Evolutionary conservation across 495 filamentous ascomycete genomes (phyloP).

Genomic region (Lophiotrema nucula): DNA sequence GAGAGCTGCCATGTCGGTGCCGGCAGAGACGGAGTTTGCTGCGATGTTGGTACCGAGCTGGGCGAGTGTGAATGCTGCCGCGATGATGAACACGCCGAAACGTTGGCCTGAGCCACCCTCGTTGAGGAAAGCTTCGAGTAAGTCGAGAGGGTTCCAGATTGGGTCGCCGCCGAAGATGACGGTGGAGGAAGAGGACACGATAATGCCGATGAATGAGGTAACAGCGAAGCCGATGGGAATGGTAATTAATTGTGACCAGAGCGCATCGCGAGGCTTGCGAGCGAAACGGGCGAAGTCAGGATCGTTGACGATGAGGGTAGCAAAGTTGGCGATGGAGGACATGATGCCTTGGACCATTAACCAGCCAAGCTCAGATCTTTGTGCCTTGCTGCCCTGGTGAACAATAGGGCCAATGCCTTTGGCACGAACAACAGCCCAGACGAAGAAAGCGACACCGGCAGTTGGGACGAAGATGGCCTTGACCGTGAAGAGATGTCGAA

Average conservation of each 20-base stretch:
- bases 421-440: constrained; percentile 82
- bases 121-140: constrained; percentile 70
- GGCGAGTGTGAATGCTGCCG: constrained; percentile 77
- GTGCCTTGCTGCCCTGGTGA: constrained; percentile 60
- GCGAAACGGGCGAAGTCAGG: constrained; percentile 91
- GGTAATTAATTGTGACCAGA: constrained; percentile 88
- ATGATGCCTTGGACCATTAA: constrained; percentile 80
- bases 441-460: constrained; percentile 84
- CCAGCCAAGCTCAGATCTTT: constrained; percentile 76
- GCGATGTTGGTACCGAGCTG: constrained; percentile 93
- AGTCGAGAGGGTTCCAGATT: constrained; percentile 83
- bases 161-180: constrained; percentile 71
- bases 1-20: constrained; percentile 90
- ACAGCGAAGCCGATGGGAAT: constrained; percentile 85
- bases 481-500: constrained; percentile 86
- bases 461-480: constrained; percentile 83
- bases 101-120: constrained; percentile 74
- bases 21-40: constrained; percentile 82
- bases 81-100: constrained; percentile 86
- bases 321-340: constrained; percentile 89
- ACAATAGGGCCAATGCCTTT: constrained; percentile 85
- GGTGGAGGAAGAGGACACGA: constrained; percentile 80
- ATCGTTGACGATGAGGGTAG: constrained; percentile 75
- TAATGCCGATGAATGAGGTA: constrained; percentile 91
- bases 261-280: constrained; percentile 70